phyloP scores from a whole-genome alignment of 1,139 yeast species.

The Diutina mesorugosa region DNA sequence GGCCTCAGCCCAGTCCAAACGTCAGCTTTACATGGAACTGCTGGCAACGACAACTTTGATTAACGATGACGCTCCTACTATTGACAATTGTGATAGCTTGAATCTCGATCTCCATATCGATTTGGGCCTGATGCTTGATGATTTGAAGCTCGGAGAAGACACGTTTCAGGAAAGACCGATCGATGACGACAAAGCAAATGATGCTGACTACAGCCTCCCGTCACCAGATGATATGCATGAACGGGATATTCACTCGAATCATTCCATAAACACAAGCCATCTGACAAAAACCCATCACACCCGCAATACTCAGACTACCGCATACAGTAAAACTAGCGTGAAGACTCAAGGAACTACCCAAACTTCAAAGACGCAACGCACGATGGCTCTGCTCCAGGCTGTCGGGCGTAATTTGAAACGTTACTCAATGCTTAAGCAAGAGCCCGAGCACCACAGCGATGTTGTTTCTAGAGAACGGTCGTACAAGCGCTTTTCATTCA shows the following conservation, averaged over 20 bases:
- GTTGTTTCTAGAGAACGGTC: not conserved
- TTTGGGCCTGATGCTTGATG: conserved; percentile 1
- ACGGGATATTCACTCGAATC: not conserved
- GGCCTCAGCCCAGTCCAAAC: not conserved
- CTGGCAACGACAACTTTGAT: not conserved
- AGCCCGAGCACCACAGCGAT: not conserved
- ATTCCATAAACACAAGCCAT: not conserved
- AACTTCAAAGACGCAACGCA: not conserved
- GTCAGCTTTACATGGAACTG: not conserved
- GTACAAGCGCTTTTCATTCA: not conserved
- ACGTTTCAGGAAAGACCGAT: not conserved
- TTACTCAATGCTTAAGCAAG: not conserved
- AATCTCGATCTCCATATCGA: not conserved
- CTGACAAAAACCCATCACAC: not conserved
- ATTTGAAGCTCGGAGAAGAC: not conserved
- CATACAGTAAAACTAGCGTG: not conserved
- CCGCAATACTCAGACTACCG: not conserved
- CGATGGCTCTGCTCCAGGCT: not conserved
- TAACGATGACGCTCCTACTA: not conserved
- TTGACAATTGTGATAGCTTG: not conserved
- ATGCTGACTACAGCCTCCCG: not conserved
- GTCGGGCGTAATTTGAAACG: not conserved
- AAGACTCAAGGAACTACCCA: not conserved
- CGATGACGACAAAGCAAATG: not conserved
- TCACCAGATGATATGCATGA: not conserved